Evolutionary conservation across 2,329 filamentous ascomycete genomes (phyloP), one percentile per base, ranked within the genome.

Genomic region (Ophiostoma sp.): DNA sequence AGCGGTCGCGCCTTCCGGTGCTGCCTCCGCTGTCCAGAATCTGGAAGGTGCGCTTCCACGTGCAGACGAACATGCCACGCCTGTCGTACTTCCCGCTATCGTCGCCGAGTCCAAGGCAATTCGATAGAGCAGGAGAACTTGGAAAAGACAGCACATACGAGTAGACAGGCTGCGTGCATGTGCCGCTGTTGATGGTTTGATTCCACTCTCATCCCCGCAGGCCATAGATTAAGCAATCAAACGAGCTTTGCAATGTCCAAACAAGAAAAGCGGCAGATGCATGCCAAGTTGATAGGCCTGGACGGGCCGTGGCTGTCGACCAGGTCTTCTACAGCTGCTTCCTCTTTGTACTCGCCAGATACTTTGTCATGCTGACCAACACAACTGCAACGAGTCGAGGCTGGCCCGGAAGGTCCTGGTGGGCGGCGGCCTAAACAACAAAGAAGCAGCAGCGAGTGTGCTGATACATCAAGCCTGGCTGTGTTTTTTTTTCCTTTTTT

Each of bases 1-100:
- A 5, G 75, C 74, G 23, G 73, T 67, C 23, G 73, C 68, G n/a
- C 75, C 72, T 65, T 78, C 60, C 60, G 60, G 13, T 15, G 75
- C 0, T 77, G 77, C 52, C 27, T 57, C 52, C 52, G 52, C 52
- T 57, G 52, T 57, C 52, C 52, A 57, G n/a, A 57, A 48, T 20
- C 8, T 27, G 52, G 52, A 57, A 57, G 52, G 52, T 27, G 23
- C 52, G 23, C 27, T 57, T 57, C 52, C 52, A 57, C 52, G 52
- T 57, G 52, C n/a, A 23, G n/a, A 1, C 17, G 4, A 17, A 7
- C 44, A 20, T 48, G 13, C 52, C n/a, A 57, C 52, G 52, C 27
- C 52, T 48, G 10, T 13, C n/a, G 10, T 41, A 1, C 13, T 41
- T 41, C 8, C 4, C 4, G 39, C 39, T 15, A 41, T 41, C 13